Conservation (phyloP, 2,329 filamentous ascomycete genomes). For the Trichoderma koningii region DNA sequence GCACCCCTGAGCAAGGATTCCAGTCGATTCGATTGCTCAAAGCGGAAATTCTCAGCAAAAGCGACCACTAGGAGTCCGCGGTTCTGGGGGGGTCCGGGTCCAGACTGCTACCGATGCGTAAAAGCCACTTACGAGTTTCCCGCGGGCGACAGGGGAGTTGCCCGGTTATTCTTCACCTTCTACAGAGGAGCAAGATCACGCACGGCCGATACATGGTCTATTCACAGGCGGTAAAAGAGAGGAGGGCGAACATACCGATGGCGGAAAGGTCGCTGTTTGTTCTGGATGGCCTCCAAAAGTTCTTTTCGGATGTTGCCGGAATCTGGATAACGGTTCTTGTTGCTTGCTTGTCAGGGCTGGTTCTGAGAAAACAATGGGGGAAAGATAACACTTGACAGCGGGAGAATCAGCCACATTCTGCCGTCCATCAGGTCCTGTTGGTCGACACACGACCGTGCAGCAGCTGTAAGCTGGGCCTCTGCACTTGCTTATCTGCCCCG, state of each 20-base stretch:
- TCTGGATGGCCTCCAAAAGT: background rate
- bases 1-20: conserved; percentile 8
- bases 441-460: background rate
- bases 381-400: background rate
- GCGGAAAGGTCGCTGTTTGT: background rate
- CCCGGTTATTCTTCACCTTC: background rate
- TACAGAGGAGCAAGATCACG: background rate
- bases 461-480: background rate
- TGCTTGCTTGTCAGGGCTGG: background rate
- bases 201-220: background rate
- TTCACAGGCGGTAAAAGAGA: background rate
- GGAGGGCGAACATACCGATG: background rate
- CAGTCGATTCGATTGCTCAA: conserved; percentile 12
- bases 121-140: conserved; percentile 14
- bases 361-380: background rate
- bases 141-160: background rate
- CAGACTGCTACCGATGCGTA: background rate
- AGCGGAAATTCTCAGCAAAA: conserved; percentile 24
- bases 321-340: background rate
- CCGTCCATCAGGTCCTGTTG: background rate
- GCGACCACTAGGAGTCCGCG: conserved; percentile 23
- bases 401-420: background rate
- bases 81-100: conserved; percentile 1
- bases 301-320: background rate
- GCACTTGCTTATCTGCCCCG: conserved; percentile 8